Percentiles rank a stretch among this genome's conserved stretches.
Conservation (phyloP, 2,329 filamentous ascomycete species). For the Cordyceps farinosa region DNA sequence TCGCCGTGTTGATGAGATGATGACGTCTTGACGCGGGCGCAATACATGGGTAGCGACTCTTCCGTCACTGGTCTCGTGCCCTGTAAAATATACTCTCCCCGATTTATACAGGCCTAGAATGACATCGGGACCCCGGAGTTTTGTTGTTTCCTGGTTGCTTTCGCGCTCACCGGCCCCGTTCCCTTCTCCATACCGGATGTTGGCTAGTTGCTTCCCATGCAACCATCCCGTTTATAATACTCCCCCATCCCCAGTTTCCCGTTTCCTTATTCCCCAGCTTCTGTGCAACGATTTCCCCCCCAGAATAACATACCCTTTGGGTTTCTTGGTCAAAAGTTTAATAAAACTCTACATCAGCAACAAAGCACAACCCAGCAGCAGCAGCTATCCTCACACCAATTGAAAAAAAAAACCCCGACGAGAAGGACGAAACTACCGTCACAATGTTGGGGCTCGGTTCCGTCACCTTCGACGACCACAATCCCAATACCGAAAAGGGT, state of each 20-base stretch:
- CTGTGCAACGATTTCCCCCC: not conserved
- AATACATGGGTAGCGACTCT: too few species aligned
- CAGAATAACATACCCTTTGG: not conserved
- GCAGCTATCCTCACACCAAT: not conserved
- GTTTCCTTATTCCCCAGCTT: not conserved
- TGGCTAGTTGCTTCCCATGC: not conserved
- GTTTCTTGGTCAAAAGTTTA: not conserved
- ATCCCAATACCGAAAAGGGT: conserved; percentile 38
- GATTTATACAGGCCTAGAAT: not conserved
- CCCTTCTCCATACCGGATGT: not conserved
- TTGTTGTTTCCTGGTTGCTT: not conserved
- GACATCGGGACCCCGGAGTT: not conserved
- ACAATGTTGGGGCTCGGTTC: conserved; percentile 20
- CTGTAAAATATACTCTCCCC: not conserved
- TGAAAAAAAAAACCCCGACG: not conserved
- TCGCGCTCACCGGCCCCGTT: not conserved
- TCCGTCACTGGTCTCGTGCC: conserved; percentile 5
- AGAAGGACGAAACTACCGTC: not conserved
- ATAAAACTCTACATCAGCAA: not conserved
- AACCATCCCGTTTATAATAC: not conserved
- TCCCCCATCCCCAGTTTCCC: not conserved
- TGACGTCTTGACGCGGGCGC: conserved; percentile 7
- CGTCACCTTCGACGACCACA: conserved; percentile 42
- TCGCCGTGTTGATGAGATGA: not conserved
- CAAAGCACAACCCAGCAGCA: not conserved